Conservation (phyloP, 371 early-diverging fungal genomes). For the Mucor piriformis region DNA sequence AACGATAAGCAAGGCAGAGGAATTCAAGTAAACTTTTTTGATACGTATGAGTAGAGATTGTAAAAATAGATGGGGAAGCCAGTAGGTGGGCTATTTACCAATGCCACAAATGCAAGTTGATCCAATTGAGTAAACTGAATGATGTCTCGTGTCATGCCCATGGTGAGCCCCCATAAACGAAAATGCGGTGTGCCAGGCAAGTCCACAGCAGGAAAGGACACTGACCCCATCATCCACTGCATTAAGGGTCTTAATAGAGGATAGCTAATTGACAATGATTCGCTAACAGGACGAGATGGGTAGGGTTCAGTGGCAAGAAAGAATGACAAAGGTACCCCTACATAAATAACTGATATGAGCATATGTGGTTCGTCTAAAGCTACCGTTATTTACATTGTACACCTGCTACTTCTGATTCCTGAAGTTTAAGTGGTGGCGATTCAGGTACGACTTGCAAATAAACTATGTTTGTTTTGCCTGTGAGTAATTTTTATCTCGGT, state of each 20-base stretch:
- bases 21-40: too few species aligned
- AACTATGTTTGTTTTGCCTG: conserved; percentile 43
- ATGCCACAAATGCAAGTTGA: too few species aligned
- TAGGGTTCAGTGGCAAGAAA: conserved; percentile 47
- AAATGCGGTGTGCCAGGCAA: conserved; percentile 37
- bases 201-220: conserved; percentile 43
- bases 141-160: conserved; percentile 68
- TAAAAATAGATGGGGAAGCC: too few species aligned
- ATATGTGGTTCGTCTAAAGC: background rate
- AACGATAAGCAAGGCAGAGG: too few species aligned
- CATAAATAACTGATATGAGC: background rate
- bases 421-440: conserved; percentile 56
- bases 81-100: too few species aligned
- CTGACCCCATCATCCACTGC: conserved; percentile 27
- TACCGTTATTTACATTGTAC: conserved; percentile 64
- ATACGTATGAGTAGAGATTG: too few species aligned
- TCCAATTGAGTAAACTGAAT: conserved; percentile 50
- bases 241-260: background rate
- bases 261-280: background rate
- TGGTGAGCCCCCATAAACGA: conserved; percentile 69
- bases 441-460: conserved; percentile 63
- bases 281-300: conserved; percentile 34
- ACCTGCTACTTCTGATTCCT: conserved; percentile 63
- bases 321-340: conserved; percentile 55
- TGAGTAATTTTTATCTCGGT: too few species aligned